A percentile compares a stretch with the other conserved stretches of the same genome.
These are phyloP conservation scores for Nyssa sinensis DNA, from an alignment of 148 eudicot genomes.

Conservation along the genomic window DNA sequence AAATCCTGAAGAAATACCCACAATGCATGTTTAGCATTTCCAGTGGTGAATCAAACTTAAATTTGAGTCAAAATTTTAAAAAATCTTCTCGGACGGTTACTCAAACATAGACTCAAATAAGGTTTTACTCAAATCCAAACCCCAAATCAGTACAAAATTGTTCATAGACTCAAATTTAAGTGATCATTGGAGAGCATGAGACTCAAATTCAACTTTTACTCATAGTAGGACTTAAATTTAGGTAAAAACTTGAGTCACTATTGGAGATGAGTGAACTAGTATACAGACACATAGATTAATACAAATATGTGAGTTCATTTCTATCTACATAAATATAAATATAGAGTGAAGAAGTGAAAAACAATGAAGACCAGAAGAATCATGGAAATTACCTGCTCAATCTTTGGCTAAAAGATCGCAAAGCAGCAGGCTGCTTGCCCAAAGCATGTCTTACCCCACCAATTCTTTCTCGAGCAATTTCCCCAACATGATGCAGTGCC, in stretches of 20 bases:
- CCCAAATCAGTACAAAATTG: too few species aligned
- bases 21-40: too few species aligned
- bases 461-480: conserved; percentile 4
- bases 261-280: neutral
- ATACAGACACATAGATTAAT: neutral
- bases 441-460: neutral
- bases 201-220: too few species aligned
- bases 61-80: too few species aligned
- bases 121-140: too few species aligned
- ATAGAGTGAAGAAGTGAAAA: neutral
- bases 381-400: neutral
- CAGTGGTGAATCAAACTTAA: too few species aligned
- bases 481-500: neutral
- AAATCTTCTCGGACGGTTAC: too few species aligned
- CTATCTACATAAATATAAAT: neutral
- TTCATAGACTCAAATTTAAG: too few species aligned
- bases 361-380: neutral
- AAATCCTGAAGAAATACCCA: neutral
- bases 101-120: too few species aligned
- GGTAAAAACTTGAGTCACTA: too few species aligned
- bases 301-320: neutral
- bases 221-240: too few species aligned
- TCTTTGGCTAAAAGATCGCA: neutral
- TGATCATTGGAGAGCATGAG: too few species aligned
- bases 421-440: neutral